Evolutionary conservation across 2,329 filamentous ascomycete species (phyloP).

Genomic region (Pseudopithomyces maydicus): DNA sequence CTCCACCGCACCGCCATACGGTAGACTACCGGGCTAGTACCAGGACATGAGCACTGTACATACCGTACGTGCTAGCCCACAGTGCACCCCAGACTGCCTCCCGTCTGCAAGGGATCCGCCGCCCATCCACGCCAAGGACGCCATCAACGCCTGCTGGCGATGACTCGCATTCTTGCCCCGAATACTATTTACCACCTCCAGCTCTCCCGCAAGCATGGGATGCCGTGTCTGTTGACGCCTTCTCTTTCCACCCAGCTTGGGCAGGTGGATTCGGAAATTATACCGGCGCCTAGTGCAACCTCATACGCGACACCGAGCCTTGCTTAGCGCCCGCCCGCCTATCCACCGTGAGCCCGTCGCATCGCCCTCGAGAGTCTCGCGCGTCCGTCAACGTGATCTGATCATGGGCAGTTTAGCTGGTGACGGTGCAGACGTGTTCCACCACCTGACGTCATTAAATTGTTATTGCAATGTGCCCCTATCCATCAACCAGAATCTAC

Average conservation of each 20-base stretch:
- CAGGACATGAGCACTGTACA: not conserved
- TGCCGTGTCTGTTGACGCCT: slow-evolving; percentile 4
- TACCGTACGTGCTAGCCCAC: not conserved
- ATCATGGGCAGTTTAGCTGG: not conserved
- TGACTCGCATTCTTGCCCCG: slow-evolving; percentile 8
- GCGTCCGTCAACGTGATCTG: not conserved
- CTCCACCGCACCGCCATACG: not conserved
- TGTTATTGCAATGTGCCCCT: not conserved
- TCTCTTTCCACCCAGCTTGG: slow-evolving; percentile 15
- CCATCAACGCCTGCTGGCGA: slow-evolving; percentile 9
- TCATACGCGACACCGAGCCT: not conserved
- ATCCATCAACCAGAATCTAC: not conserved
- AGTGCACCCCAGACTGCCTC: not conserved
- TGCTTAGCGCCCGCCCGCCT: not conserved
- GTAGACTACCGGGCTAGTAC: too few species aligned
- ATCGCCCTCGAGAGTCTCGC: not conserved
- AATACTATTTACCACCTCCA: not conserved
- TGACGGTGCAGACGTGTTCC: not conserved
- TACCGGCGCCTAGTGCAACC: slow-evolving; percentile 23
- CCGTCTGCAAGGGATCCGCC: slow-evolving; percentile 13
- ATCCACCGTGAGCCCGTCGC: not conserved
- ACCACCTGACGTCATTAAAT: slow-evolving; percentile 1
- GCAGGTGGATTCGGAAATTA: slow-evolving; percentile 33
- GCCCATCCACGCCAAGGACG: slow-evolving; percentile 8
- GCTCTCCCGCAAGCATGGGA: not conserved